Conservation (phyloP, 257 asterid species). For the Fraxinus cuspidata region DNA sequence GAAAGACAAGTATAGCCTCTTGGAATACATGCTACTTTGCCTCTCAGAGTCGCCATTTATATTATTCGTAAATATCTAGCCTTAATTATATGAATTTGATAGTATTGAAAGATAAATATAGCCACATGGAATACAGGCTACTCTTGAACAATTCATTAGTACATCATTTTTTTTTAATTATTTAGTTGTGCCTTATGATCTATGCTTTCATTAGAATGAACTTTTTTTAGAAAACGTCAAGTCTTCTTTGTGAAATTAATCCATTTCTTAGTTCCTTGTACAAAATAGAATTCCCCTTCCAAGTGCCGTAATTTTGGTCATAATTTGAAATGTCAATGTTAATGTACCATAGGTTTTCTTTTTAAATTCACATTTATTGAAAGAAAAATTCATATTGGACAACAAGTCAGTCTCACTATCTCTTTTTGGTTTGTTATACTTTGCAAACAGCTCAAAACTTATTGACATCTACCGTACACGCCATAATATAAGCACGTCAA, state of each 20-base stretch:
- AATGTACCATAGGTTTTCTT: neutral
- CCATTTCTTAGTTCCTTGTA: neutral
- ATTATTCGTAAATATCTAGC: neutral
- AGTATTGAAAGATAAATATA: neutral
- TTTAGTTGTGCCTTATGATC: neutral
- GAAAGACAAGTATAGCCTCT: slow-evolving; percentile 13
- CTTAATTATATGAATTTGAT: neutral
- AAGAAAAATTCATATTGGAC: slow-evolving; percentile 19
- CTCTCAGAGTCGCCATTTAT: neutral
- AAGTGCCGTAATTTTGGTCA: slow-evolving; percentile 1
- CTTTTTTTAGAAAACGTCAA: slow-evolving; percentile 3
- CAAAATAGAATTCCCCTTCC: slow-evolving; percentile 14
- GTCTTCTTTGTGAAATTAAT: neutral
- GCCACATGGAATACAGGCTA: no score
- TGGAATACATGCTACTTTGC: slow-evolving; percentile 5
- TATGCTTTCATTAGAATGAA: neutral
- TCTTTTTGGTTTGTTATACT: slow-evolving; percentile 16
- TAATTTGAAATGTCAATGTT: neutral
- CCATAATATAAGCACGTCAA: slow-evolving; percentile 92
- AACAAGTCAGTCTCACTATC: slow-evolving; percentile 33
- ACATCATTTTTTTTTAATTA: neutral
- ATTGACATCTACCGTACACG: slow-evolving; percentile 94
- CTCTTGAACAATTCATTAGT: neutral
- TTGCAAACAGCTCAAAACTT: slow-evolving; percentile 75
- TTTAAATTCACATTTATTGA: slow-evolving; percentile 13